Conservation (phyloP, 2,329 filamentous ascomycete genomes). For the Apiospora rasikravindrae region DNA sequence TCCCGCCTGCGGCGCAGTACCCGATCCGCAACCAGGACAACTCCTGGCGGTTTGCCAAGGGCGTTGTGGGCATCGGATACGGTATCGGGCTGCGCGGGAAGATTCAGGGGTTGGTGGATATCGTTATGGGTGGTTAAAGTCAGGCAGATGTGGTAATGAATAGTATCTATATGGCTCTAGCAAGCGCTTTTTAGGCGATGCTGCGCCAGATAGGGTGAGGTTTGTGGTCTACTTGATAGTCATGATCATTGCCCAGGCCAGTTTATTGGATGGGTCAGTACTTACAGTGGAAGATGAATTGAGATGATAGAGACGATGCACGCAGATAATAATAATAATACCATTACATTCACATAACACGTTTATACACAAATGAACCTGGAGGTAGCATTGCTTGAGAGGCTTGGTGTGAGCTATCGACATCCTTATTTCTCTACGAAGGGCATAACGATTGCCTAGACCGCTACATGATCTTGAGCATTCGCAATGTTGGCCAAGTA, state of each 20-base stretch:
- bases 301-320: neutral
- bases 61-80: slow-evolving; percentile 67
- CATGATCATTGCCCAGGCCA: too few relatives aligned
- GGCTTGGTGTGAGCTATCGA: neutral
- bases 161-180: neutral
- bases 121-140: slow-evolving; percentile 48
- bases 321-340: slow-evolving; percentile 6
- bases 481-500: neutral
- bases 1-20: slow-evolving; percentile 82
- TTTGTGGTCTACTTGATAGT: neutral
- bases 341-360: neutral
- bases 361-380: neutral
- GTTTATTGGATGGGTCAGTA: neutral
- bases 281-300: neutral
- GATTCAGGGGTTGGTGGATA: slow-evolving; percentile 45
- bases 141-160: slow-evolving; percentile 17
- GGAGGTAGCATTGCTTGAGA: neutral
- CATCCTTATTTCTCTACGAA: neutral
- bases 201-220: neutral
- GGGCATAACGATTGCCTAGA: neutral
- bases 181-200: neutral
- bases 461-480: neutral
- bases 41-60: slow-evolving; percentile 69
- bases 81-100: slow-evolving; percentile 48
- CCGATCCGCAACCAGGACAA: slow-evolving; percentile 70